These are phyloP conservation scores for Excoecaria cochinchinensis DNA, from an alignment of 345 rosid genomes.

Conservation along the genomic window DNA sequence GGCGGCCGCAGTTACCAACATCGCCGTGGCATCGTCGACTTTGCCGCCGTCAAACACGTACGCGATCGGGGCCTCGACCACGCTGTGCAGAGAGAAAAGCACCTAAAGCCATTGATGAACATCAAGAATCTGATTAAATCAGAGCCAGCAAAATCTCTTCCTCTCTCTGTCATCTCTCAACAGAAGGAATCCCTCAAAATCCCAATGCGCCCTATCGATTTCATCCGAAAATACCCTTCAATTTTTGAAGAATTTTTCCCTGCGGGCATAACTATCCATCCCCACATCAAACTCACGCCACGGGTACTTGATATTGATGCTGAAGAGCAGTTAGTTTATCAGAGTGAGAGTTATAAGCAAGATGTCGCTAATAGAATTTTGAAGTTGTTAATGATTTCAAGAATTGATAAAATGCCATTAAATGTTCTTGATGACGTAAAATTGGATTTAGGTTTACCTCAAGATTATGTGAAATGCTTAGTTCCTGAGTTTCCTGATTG, in stretches of 20 bases:
- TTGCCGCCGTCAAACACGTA: conserved; percentile 39
- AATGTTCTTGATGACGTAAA: conserved; percentile 51
- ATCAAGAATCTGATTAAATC: conserved; percentile 72
- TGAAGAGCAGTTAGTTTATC: conserved; percentile 81
- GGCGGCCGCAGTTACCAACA: not conserved
- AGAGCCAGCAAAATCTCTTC: conserved; percentile 90
- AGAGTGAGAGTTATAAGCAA: conserved; percentile 58
- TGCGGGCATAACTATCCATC: conserved; percentile 68
- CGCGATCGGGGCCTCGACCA: conserved; percentile 98
- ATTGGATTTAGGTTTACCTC: conserved; percentile 90
- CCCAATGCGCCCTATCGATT: conserved; percentile 84
- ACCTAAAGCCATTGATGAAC: conserved; percentile 60
- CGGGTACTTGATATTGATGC: conserved; percentile 73
- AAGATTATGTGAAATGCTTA: conserved; percentile 44
- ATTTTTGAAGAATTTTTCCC: conserved; percentile 73
- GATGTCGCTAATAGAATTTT: conserved; percentile 67
- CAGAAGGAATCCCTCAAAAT: conserved; percentile 52
- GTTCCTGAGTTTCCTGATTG: conserved; percentile 84
- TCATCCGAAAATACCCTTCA: conserved; percentile 72
- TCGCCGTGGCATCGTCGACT: conserved; percentile 17
- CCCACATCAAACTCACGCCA: conserved; percentile 77
- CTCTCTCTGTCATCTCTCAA: conserved; percentile 57
- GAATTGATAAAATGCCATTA: conserved; percentile 57
- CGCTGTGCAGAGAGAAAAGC: conserved; percentile 80
- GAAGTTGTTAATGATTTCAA: conserved; percentile 68